Percentiles rank a stretch among this genome's conserved stretches.
These are phyloP conservation scores for Castanea crenata DNA, from an alignment of 306 rosid species.

Conservation along the genomic window DNA sequence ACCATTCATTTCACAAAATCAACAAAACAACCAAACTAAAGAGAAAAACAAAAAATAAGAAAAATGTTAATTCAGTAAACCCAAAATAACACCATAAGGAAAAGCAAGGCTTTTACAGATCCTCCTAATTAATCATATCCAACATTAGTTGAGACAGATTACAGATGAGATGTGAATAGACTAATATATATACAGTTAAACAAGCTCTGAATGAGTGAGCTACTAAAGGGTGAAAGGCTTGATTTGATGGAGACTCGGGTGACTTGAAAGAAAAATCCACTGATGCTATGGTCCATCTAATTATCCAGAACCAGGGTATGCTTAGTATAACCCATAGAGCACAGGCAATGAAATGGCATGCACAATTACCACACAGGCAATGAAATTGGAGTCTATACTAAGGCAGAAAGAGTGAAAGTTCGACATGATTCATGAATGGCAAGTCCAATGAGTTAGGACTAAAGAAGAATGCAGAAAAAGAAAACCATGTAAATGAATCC, in stretches of 20 bases:
- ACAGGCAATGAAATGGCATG: no score
- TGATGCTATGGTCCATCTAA: no score
- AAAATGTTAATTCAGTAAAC: background rate
- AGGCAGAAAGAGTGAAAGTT: no score
- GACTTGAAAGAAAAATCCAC: background rate
- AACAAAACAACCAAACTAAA: background rate
- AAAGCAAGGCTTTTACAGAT: background rate
- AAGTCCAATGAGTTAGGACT: no score
- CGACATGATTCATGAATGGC: no score
- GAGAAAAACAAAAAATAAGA: constrained; percentile 7
- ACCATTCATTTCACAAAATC: constrained; percentile 7
- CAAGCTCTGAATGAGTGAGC: background rate
- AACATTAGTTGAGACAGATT: background rate
- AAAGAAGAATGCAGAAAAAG: no score
- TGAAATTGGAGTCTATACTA: no score
- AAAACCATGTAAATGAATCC: no score
- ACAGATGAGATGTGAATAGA: background rate
- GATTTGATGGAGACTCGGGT: background rate
- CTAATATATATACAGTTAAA: background rate
- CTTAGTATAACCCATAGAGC: no score
- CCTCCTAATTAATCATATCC: background rate
- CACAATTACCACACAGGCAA: no score
- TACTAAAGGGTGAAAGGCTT: background rate
- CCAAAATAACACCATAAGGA: background rate
- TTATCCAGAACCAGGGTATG: no score